Conservation (phyloP, 2,329 filamentous ascomycete species). For the Curvularia hawaiiensis region DNA sequence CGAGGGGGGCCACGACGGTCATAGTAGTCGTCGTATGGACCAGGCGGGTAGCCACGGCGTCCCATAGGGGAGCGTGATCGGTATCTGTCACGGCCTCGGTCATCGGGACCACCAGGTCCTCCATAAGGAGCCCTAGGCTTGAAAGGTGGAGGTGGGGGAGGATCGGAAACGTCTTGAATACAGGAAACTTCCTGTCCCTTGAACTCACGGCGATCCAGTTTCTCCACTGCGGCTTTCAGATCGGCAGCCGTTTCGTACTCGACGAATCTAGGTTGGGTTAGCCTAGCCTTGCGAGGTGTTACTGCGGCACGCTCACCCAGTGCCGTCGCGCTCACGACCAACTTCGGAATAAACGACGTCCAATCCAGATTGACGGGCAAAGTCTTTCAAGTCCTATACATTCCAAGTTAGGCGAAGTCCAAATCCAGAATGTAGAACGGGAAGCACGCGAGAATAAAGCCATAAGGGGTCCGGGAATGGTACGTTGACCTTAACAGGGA, state of each 20-base stretch:
- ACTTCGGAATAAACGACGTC: conserved; percentile 99
- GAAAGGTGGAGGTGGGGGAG: conserved; percentile 44
- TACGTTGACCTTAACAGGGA: conserved; percentile 43
- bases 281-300: neutral
- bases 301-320: conserved; percentile 69
- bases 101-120: conserved; percentile 57
- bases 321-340: conserved; percentile 85
- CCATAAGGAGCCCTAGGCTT: conserved; percentile 43
- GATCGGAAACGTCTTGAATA: conserved; percentile 74
- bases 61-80: conserved; percentile 76
- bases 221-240: conserved; percentile 88
- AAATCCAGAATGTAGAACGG: conserved; percentile 43
- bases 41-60: conserved; percentile 67
- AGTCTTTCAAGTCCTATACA: conserved; percentile 98
- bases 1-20: conserved; percentile 82
- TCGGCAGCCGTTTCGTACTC: conserved; percentile 95
- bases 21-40: conserved; percentile 70
- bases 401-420: conserved; percentile 76
- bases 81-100: conserved; percentile 72
- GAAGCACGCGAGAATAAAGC: conserved; percentile 44
- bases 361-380: conserved; percentile 93
- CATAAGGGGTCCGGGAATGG: conserved; percentile 46
- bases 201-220: conserved; percentile 91
- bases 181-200: conserved; percentile 88
- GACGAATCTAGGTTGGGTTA: conserved; percentile 72